Evolutionary conservation across 108 stramenopile species (phyloP).

Genomic region (Skeletonema grethae): DNA sequence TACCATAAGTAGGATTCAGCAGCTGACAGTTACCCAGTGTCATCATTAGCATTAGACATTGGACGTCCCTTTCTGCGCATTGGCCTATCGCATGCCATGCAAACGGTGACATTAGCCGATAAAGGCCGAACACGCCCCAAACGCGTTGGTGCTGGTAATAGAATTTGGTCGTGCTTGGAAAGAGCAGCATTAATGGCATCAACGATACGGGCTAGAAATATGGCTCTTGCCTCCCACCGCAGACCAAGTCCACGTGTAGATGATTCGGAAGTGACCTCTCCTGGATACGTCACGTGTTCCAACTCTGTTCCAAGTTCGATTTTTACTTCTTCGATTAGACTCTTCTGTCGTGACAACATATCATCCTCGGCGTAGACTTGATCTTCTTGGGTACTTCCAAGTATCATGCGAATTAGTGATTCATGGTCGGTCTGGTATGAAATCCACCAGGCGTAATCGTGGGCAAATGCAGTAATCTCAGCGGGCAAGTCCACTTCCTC

Average conservation of each 20-base stretch:
- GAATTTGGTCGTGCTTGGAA: slow-evolving; percentile 55
- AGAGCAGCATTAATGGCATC: slow-evolving; percentile 52
- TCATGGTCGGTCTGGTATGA: slow-evolving; percentile 51
- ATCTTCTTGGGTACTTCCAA: slow-evolving; percentile 51
- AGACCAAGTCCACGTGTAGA: slow-evolving; percentile 37
- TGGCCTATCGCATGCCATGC: slow-evolving; percentile 53
- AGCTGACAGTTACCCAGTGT: neutral
- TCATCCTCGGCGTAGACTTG: slow-evolving; percentile 55
- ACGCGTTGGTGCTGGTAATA: slow-evolving; percentile 34
- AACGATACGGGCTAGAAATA: slow-evolving; percentile 41
- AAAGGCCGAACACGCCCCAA: slow-evolving; percentile 29
- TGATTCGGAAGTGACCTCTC: slow-evolving; percentile 6
- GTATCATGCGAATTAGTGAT: slow-evolving; percentile 44
- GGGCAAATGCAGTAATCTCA: slow-evolving; percentile 50
- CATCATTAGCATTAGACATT: neutral
- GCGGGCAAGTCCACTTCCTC: slow-evolving; percentile 46
- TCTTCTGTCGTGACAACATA: slow-evolving; percentile 31
- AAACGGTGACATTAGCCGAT: slow-evolving; percentile 31
- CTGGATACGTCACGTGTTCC: slow-evolving; percentile 36
- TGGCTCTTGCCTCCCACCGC: slow-evolving; percentile 48
- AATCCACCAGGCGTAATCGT: slow-evolving; percentile 53
- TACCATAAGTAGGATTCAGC: too few relatives aligned
- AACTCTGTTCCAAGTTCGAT: slow-evolving; percentile 29
- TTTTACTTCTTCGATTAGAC: slow-evolving; percentile 36
- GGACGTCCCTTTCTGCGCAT: slow-evolving; percentile 23